Percentiles rank a stretch among this genome's conserved stretches.
These are phyloP conservation scores for Colletotrichum siamense DNA, from an alignment of 2,329 filamentous ascomycete genomes.

Conservation along the genomic window DNA sequence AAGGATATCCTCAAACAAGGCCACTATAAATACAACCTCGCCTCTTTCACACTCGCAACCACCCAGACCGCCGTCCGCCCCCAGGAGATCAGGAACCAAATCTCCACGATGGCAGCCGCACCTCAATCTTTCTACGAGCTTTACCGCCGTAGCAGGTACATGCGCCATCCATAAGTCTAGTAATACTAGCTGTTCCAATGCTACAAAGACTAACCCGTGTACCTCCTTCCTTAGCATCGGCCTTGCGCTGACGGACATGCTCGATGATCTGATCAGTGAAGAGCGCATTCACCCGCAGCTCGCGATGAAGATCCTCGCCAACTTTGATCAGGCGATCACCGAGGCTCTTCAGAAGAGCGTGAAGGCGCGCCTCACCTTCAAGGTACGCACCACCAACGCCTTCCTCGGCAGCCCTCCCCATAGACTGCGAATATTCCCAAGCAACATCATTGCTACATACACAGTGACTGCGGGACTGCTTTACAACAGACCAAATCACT, in stretches of 20 bases:
- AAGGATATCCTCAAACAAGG: conserved; percentile 23
- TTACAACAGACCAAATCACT: not conserved
- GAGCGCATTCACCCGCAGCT: conserved; percentile 96
- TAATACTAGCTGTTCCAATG: conserved; percentile 27
- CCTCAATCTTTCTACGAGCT: conserved; percentile 84
- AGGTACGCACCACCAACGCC: conserved; percentile 66
- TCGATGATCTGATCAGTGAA: conserved; percentile 94
- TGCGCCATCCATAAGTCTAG: conserved; percentile 34
- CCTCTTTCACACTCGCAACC: conserved; percentile 17
- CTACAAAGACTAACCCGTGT: conserved; percentile 19
- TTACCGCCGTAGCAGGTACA: conserved; percentile 97
- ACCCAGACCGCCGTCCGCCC: not conserved
- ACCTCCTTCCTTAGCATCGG: conserved; percentile 72
- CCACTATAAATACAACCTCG: conserved; percentile 20
- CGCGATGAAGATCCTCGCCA: conserved; percentile 96
- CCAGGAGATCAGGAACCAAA: conserved; percentile 10
- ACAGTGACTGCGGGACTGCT: not conserved
- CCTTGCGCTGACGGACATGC: conserved; percentile 90
- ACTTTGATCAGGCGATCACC: conserved; percentile 93
- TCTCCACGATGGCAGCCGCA: conserved; percentile 50
- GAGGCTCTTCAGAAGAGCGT: conserved; percentile 92
- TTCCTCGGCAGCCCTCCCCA: not conserved
- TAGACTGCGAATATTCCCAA: not conserved
- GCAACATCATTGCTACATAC: not conserved
- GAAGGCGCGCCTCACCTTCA: conserved; percentile 90